phyloP scores from a whole-genome alignment of 2,329 filamentous ascomycete genomes.

The Aspergillus sp. region DNA sequence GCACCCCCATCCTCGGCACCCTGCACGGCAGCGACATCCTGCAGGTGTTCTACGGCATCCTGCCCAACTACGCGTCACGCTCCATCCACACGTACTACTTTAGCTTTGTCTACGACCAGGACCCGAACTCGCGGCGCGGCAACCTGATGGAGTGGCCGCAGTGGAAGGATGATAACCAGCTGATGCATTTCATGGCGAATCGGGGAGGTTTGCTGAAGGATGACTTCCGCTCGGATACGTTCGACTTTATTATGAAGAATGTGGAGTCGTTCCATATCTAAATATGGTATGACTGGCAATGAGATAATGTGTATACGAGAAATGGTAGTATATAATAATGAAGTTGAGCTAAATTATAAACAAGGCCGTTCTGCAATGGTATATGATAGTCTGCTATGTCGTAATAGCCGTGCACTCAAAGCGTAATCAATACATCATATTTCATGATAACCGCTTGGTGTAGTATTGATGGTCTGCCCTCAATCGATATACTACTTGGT shows the following conservation, averaged over 20 bases:
- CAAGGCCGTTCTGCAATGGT: no score
- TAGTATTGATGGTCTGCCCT: no score
- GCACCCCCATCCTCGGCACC: slow-evolving; percentile 70
- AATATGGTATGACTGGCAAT: neutral
- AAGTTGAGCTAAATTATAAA: no score
- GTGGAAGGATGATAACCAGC: slow-evolving; percentile 51
- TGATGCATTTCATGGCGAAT: slow-evolving; percentile 51
- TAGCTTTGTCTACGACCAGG: slow-evolving; percentile 67
- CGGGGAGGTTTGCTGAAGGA: slow-evolving; percentile 44
- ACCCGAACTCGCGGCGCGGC: slow-evolving; percentile 61
- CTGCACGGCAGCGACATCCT: slow-evolving; percentile 71
- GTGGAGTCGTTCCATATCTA: slow-evolving; percentile 25
- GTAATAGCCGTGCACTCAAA: no score
- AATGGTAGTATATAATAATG: no score
- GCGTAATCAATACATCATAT: no score
- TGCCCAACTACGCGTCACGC: slow-evolving; percentile 60
- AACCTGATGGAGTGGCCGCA: slow-evolving; percentile 52
- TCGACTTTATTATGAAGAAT: slow-evolving; percentile 38
- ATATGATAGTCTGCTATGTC: no score
- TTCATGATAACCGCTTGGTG: no score
- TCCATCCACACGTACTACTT: slow-evolving; percentile 69
- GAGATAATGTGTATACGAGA: no score
- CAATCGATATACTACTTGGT: no score
- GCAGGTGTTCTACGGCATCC: slow-evolving; percentile 65
- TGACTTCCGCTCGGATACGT: slow-evolving; percentile 49